Base-by-base conservation (phyloP, 257 asterid genomes). In the Solanum verrucosum region DNA sequence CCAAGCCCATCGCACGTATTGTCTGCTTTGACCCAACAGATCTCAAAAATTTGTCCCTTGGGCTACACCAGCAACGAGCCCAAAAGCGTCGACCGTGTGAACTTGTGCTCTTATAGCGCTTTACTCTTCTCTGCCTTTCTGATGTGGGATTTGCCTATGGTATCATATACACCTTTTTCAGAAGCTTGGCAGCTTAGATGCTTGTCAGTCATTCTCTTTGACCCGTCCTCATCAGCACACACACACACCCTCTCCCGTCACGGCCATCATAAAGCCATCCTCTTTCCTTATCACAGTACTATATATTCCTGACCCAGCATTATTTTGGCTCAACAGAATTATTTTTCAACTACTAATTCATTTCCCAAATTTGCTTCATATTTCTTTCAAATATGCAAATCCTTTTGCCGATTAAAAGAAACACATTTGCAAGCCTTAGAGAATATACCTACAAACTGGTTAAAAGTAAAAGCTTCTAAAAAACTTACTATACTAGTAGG, bases 191-290 rank as follows among this genome's bases (percentile, higher is more conserved):
- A 72, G 7, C 79, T 33, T 33, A 72, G 42, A 71, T 14, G 13
- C 40, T 10, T 15, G 23, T 31, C 37, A 29, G 18, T 31, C 21
- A 33, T 68, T 14, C 78, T 71, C 13, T 31, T 71, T 71, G 42
- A 72, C n/a, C 42, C 2, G 14, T 15, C 78, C 78, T 71, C 78
- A 31, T 71, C 78, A 71, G n/a, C 63, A 6, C 63, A 49, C 9
- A 52, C 9, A 52, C 60, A 16, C 60, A 3, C 38, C 1, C 7
- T 0, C 77, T 0, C 77, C 20, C 38, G 2, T 71, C n/a, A 71
- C 0, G n/a, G 40, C 0, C n/a, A 0, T 71, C n/a, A 16, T 20
- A 71, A 71, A 16, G 23, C 78, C 78, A 31, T 71, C 0, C 78
- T 31, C 12, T 31, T 70, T 31, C 40, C 6, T 71, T 71, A 72